A percentile compares a stretch with the other conserved stretches of the same genome.
These are phyloP conservation scores for Wallacemonas rigidus DNA, from an alignment of 208 protist species.

Conservation along the genomic window DNA sequence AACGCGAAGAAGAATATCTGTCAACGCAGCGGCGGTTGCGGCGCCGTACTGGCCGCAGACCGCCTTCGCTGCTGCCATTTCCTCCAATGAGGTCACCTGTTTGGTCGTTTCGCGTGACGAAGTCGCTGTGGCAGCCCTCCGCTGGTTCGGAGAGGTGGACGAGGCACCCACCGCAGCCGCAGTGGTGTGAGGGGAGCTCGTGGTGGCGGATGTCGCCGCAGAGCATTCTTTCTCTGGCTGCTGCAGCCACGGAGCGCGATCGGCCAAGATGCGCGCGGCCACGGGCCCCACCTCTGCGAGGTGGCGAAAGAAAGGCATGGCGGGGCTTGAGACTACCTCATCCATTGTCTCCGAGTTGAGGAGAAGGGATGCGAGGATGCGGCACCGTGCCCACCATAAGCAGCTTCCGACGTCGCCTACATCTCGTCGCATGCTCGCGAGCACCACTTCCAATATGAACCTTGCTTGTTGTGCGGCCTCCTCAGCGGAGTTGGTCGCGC, in stretches of 20 bases:
- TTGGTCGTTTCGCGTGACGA: background rate
- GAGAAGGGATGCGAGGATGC: conserved; percentile 58
- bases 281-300: background rate
- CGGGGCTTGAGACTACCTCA: conserved; percentile 14
- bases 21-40: conserved; percentile 1
- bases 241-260: conserved; percentile 15
- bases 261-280: conserved; percentile 1
- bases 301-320: conserved; percentile 16
- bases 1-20: conserved; percentile 17
- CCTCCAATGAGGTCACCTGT: background rate
- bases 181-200: too few relatives aligned
- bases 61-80: background rate
- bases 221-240: background rate
- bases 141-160: background rate
- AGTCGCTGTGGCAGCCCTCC: background rate
- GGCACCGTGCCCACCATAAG: conserved; percentile 86
- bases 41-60: conserved; percentile 1
- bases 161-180: too few relatives aligned
- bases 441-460: conserved; percentile 7
- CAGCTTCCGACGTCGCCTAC: conserved; percentile 31
- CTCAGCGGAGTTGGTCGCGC: conserved; percentile 1
- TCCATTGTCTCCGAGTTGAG: conserved; percentile 21
- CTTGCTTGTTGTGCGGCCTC: conserved; percentile 5
- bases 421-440: conserved; percentile 59
- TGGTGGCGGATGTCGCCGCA: background rate